phyloP scores from a whole-genome alignment of 768 basidiomycete species.

The Mycena venus region DNA sequence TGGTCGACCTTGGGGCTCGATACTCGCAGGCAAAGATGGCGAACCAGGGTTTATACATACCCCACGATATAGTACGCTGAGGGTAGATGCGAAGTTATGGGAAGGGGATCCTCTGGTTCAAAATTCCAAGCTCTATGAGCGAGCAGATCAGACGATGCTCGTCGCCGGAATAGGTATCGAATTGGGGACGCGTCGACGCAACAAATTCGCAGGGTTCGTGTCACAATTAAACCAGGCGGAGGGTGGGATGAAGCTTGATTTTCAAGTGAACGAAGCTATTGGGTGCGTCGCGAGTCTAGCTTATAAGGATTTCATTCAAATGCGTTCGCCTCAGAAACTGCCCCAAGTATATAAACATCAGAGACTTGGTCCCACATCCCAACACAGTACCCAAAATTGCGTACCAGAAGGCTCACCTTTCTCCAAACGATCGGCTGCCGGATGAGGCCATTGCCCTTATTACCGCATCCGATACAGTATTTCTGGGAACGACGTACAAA shows the following conservation, averaged over 20 bases:
- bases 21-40: constrained; percentile 62
- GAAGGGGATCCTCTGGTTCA: constrained; percentile 67
- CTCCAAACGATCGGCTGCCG: constrained; percentile 57
- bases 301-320: background rate
- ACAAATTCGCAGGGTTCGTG: constrained; percentile 71
- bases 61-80: constrained; percentile 51
- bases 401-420: constrained; percentile 50
- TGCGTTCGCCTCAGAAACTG: constrained; percentile 62
- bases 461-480: constrained; percentile 64
- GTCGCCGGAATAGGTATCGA: constrained; percentile 74
- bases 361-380: constrained; percentile 61
- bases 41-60: constrained; percentile 59
- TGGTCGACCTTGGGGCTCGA: constrained; percentile 71
- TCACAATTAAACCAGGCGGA: constrained; percentile 46
- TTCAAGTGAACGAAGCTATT: constrained; percentile 67
- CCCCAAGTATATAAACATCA: constrained; percentile 76
- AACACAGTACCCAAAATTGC: constrained; percentile 54
- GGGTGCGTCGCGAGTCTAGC: constrained; percentile 56
- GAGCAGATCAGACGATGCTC: constrained; percentile 45
- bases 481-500: constrained; percentile 66
- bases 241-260: constrained; percentile 49
- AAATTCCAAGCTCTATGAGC: constrained; percentile 43
- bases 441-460: constrained; percentile 64
- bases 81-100: constrained; percentile 59
- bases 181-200: constrained; percentile 67